phyloP scores from a whole-genome alignment of 2,329 filamentous ascomycete genomes.

The Mollisia scopiformis region DNA sequence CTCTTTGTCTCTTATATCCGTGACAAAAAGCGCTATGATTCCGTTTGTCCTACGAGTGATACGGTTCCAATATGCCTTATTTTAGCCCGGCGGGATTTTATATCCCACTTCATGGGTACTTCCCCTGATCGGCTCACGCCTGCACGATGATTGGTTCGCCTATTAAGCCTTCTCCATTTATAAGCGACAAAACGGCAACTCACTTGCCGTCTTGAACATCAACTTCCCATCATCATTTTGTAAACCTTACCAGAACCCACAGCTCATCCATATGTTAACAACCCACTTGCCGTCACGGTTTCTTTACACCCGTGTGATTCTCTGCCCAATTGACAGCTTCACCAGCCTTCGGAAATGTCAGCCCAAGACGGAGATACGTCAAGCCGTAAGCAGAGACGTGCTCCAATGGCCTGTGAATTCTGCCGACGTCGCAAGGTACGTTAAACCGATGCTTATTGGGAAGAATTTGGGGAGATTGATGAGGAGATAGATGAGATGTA shows the following conservation, averaged over 20 bases:
- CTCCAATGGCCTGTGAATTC: slow-evolving; percentile 15
- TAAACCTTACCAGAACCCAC: no score
- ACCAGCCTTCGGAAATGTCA: not conserved
- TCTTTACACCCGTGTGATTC: not conserved
- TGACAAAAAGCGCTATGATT: no score
- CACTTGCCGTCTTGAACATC: not conserved
- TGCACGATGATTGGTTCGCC: not conserved
- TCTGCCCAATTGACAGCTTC: no score
- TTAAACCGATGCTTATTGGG: no score
- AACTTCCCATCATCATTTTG: not conserved
- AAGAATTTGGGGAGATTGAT: no score
- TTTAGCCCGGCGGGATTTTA: not conserved
- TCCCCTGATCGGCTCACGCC: not conserved
- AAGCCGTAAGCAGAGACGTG: slow-evolving; percentile 6
- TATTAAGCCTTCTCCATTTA: not conserved
- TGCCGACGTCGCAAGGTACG: slow-evolving; percentile 17
- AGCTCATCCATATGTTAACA: not conserved
- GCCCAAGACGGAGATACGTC: not conserved
- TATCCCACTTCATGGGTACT: not conserved
- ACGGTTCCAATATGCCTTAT: not conserved
- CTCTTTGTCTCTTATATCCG: not conserved
- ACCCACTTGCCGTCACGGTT: not conserved
- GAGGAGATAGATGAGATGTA: slow-evolving; percentile 50
- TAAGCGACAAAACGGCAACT: not conserved
- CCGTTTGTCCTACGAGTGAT: no score